These are phyloP conservation scores for Picea sitchensis DNA, from an alignment of 75 land plant genomes.

Conservation along the genomic window DNA sequence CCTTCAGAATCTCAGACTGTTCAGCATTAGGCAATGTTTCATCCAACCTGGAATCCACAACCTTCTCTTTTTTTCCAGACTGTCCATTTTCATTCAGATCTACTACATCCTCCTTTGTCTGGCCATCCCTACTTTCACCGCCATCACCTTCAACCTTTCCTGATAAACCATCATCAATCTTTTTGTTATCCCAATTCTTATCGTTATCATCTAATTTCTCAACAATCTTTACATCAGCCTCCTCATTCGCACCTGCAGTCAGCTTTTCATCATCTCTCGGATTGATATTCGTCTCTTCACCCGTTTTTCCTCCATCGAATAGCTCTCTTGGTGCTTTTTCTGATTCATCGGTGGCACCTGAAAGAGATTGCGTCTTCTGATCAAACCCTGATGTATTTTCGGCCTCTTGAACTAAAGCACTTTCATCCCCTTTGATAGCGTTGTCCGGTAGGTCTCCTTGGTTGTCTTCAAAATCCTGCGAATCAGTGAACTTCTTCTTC, in stretches of 20 bases:
- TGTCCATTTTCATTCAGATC: background rate
- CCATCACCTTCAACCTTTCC: conserved; percentile 5
- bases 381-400: conserved; percentile 9
- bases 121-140: conserved; percentile 3
- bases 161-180: conserved; percentile 9
- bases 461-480: conserved; percentile 29
- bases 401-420: background rate
- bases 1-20: conserved; percentile 29
- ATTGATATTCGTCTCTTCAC: background rate
- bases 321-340: background rate
- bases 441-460: conserved; percentile 27
- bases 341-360: background rate
- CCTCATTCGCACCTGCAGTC: conserved; percentile 10
- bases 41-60: conserved; percentile 16
- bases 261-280: background rate
- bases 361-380: background rate
- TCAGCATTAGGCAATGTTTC: conserved; percentile 20
- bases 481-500: conserved; percentile 9
- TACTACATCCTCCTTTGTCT: conserved; percentile 4
- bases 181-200: background rate
- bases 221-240: background rate
- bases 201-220: conserved; percentile 1
- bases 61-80: conserved; percentile 1
- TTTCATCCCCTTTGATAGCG: conserved; percentile 7
- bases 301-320: background rate